Base-by-base conservation (phyloP, 2,329 filamentous ascomycete genomes). In the Leptographium radiaticola region DNA sequence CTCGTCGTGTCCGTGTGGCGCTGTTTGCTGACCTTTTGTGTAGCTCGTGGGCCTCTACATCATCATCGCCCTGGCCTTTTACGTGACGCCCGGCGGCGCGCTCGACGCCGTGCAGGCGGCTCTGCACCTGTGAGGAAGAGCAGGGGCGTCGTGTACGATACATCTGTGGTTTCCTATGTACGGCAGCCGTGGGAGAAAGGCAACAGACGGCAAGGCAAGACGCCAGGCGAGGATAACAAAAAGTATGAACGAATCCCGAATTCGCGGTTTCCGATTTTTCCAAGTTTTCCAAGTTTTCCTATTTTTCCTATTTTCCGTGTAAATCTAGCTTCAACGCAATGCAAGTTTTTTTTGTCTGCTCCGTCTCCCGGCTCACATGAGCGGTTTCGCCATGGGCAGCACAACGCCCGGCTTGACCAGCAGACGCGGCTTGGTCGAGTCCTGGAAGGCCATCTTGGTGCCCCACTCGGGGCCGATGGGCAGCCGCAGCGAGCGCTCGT, bases 361-460 rank as follows among this genome's bases (percentile, higher is more conserved):
- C 25, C 25, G 5, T 5, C 25, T 25, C 18, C 18, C 6, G 5
- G 3, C 42, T 40, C 55, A 60, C 39, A 59, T 1, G 51, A 65
- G 73, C 18, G 91, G 91, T 71, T 86, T 90, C 55, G 84, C 81
- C 79, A 98, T 87, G 43, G 93, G 87, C 62, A 81, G 79, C 68
- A 98, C 89, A 60, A 94, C 77, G 48, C 93, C 93, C 71, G 90
- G 87, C 75, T 95, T 96, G 67, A 95, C 74, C 67, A 97, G 75
- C 60, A 97, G 79, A 62, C 89, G 81, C 55, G 93, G 93, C 77
- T 91, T 95, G 56, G 87, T 95, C 57, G 80, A 80, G 62, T 86
- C 81, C 74, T 97, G 90, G 77, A 93, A 93, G 15, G 86, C 89
- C 72, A 89, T 83, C 78, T 95, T 96, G n/a, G 91, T 97, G 61